Conservation (phyloP, 768 basidiomycete species). For the Leucosporidium scottii region DNA sequence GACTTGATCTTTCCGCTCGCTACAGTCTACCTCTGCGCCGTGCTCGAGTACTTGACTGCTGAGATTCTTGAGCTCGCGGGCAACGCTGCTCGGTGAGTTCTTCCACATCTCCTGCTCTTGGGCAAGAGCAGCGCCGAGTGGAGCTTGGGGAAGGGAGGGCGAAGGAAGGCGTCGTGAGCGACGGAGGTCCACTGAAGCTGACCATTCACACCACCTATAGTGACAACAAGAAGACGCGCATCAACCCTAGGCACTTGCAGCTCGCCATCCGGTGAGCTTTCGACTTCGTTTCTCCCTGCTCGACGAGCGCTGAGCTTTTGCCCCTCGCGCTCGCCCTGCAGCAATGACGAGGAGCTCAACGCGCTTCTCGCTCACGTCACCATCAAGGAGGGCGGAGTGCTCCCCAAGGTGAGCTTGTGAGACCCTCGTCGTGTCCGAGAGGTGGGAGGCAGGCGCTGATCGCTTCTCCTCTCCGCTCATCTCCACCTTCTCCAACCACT, state of each 20-base stretch:
- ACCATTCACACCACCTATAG: constrained; percentile 45
- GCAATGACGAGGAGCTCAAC: constrained; percentile 72
- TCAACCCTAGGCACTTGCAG: constrained; percentile 67
- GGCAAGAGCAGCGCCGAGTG: no score
- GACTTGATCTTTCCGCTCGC: not conserved
- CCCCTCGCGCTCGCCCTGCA: not conserved
- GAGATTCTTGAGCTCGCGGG: constrained; percentile 87
- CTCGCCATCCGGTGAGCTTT: constrained; percentile 53
- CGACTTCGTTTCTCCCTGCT: no score
- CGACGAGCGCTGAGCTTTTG: no score
- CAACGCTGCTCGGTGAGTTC: constrained; percentile 34
- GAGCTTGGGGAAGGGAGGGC: no score
- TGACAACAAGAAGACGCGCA: constrained; percentile 72
- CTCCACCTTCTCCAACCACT: no score
- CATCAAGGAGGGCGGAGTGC: constrained; percentile 81
- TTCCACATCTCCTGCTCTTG: not conserved
- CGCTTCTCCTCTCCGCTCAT: not conserved
- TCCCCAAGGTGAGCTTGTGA: constrained; percentile 44
- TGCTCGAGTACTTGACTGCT: constrained; percentile 61
- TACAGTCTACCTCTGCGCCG: constrained; percentile 10
- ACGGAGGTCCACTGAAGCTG: no score
- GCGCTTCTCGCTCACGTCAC: constrained; percentile 71
- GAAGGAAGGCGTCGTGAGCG: no score
- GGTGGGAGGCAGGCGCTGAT: not conserved
- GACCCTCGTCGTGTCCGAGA: not conserved